Evolutionary conservation across 179 eudicot genomes (phyloP).

Genomic region (Silene noctiflora): DNA sequence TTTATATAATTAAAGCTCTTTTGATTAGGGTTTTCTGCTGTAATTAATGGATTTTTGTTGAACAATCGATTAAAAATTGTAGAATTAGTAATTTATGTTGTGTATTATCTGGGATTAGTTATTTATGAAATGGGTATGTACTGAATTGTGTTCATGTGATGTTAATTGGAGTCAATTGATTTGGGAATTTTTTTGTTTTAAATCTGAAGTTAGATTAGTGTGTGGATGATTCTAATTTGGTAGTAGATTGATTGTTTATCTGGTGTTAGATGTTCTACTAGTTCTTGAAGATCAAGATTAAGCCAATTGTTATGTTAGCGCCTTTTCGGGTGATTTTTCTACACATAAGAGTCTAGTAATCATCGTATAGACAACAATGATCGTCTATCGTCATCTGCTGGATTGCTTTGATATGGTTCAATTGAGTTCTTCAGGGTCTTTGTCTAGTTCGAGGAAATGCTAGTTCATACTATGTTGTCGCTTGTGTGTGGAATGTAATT

Average conservation of each 20-base stretch:
- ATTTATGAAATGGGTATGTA: not conserved
- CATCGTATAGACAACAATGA: not conserved
- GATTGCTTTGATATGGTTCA: not conserved
- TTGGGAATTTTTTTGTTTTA: not conserved
- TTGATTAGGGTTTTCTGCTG: constrained; percentile 27
- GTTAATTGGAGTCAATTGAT: not conserved
- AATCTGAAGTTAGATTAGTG: constrained; percentile 10
- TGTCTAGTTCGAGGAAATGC: not conserved
- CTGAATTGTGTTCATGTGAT: constrained; percentile 17
- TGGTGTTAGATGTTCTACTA: not conserved
- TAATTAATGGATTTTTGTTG: constrained; percentile 7
- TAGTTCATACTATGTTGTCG: not conserved
- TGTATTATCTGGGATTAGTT: constrained; percentile 9
- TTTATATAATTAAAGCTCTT: constrained; percentile 2
- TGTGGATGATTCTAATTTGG: not conserved
- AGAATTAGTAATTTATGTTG: not conserved
- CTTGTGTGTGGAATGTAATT: not conserved
- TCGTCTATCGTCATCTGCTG: not conserved
- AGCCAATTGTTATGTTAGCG: not conserved
- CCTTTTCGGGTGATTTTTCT: not conserved
- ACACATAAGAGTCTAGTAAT: too few species aligned
- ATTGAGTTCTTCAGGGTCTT: not conserved
- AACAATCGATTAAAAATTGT: not conserved
- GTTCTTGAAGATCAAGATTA: constrained; percentile 8
- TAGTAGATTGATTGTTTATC: constrained; percentile 14